Conservation (phyloP, 2,329 filamentous ascomycete species). For the Ceratocystis destructans region DNA sequence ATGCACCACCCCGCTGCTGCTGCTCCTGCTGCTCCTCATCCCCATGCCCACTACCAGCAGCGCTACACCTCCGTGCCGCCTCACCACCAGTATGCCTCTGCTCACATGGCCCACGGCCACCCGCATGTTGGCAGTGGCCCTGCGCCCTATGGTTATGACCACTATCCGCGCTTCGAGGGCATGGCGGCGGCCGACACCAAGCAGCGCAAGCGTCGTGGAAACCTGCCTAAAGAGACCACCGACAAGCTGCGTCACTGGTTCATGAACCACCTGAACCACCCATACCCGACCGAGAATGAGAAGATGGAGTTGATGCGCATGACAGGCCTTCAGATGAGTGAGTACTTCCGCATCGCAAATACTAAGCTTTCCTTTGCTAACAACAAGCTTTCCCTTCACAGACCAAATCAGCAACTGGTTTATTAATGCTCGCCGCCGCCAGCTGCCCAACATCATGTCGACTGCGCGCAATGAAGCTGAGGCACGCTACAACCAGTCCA, state of each 20-base stretch:
- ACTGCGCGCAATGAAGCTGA: constrained; percentile 40
- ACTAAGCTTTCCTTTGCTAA: neutral
- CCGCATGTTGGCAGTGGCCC: constrained; percentile 27
- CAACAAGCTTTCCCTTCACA: constrained; percentile 23
- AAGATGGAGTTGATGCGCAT: constrained; percentile 67
- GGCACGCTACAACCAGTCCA: constrained; percentile 25
- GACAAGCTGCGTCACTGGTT: constrained; percentile 74
- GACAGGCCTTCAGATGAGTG: constrained; percentile 67
- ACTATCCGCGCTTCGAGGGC: constrained; percentile 32
- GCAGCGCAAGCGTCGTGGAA: constrained; percentile 57
- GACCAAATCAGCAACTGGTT: constrained; percentile 70
- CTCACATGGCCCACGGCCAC: constrained; percentile 21
- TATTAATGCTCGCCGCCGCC: constrained; percentile 59
- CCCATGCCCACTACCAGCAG: constrained; percentile 15
- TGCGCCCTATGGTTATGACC: constrained; percentile 33
- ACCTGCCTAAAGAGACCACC: constrained; percentile 80
- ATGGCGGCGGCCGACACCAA: constrained; percentile 34
- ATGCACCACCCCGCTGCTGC: constrained; percentile 22
- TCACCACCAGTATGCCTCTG: constrained; percentile 31
- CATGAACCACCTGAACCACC: constrained; percentile 58
- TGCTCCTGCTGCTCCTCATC: constrained; percentile 26
- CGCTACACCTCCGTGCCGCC: constrained; percentile 8
- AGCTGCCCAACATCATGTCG: constrained; percentile 43
- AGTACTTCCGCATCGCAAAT: constrained; percentile 27
- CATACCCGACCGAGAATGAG: constrained; percentile 78